Percentiles rank a stretch among this genome's conserved stretches.
Evolutionary conservation across 768 basidiomycete species (phyloP).

Genomic region (Boletus rufocinnamomeus): DNA sequence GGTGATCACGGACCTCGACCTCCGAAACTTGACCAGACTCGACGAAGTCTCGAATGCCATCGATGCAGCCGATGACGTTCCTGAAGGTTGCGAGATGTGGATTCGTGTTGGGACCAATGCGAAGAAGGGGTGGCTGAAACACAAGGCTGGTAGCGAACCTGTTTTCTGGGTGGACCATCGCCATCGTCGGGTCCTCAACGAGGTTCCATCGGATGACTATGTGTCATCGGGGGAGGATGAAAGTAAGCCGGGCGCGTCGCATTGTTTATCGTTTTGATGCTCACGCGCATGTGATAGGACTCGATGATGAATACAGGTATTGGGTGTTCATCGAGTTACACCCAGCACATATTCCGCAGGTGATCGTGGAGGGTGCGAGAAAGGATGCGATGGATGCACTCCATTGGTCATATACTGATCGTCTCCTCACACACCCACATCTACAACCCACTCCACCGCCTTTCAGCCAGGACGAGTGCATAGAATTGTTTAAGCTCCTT

Average conservation of each 20-base stretch:
- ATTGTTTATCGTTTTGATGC: neutral
- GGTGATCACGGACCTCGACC: conserved; percentile 70
- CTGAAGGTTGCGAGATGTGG: conserved; percentile 62
- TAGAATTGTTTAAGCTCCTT: conserved; percentile 67
- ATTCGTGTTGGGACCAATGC: conserved; percentile 44
- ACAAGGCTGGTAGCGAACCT: conserved; percentile 36
- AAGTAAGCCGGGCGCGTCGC: conserved; percentile 32
- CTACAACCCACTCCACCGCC: conserved; percentile 53
- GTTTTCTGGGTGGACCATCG: conserved; percentile 69
- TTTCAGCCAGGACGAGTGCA: conserved; percentile 76
- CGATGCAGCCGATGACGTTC: conserved; percentile 36
- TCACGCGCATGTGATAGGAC: conserved; percentile 42
- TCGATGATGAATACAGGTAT: conserved; percentile 77
- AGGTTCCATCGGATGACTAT: conserved; percentile 40
- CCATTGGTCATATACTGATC: conserved; percentile 83
- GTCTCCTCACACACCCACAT: conserved; percentile 61
- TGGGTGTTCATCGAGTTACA: conserved; percentile 82
- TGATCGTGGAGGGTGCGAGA: conserved; percentile 55
- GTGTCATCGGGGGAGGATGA: conserved; percentile 39
- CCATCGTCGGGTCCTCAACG: conserved; percentile 50
- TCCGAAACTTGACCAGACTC: conserved; percentile 54
- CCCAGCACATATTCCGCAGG: conserved; percentile 62
- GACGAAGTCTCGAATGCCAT: conserved; percentile 39
- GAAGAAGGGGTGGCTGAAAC: conserved; percentile 33
- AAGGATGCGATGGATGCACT: conserved; percentile 73